phyloP scores from a whole-genome alignment of 2,329 filamentous ascomycete species.

The Aspergillus puulaauensis region DNA sequence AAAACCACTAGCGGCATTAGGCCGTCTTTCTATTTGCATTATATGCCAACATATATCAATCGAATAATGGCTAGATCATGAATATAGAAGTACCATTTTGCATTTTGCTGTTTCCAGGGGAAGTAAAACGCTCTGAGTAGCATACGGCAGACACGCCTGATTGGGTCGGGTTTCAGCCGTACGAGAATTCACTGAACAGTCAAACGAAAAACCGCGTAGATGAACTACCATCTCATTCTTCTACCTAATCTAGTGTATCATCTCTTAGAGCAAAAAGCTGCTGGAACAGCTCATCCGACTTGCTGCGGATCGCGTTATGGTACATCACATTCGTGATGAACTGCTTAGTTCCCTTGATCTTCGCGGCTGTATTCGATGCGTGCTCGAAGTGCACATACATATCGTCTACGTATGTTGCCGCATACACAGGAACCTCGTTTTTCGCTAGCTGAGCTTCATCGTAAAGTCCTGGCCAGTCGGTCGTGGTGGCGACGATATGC shows the following conservation, averaged over 20 bases:
- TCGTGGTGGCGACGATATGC: conserved; percentile 65
- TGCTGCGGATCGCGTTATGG: conserved; percentile 76
- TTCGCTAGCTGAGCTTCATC: conserved; percentile 68
- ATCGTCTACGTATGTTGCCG: conserved; percentile 79
- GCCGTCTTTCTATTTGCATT: too few relatives aligned
- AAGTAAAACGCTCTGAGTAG: not conserved
- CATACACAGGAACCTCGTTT: conserved; percentile 84
- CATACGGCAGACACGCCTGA: not conserved
- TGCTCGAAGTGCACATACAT: conserved; percentile 87
- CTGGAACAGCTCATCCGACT: conserved; percentile 72
- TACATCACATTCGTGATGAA: conserved; percentile 86
- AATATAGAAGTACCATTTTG: not conserved
- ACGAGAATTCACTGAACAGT: too few relatives aligned
- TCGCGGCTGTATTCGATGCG: conserved; percentile 69
- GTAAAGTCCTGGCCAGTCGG: conserved; percentile 75
- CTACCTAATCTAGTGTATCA: conserved; percentile 57
- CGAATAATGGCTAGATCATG: not conserved
- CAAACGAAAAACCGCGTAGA: not conserved
- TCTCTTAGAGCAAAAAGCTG: conserved; percentile 77
- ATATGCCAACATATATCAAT: too few relatives aligned
- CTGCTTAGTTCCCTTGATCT: conserved; percentile 74
- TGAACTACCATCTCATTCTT: not conserved
- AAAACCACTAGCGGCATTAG: too few relatives aligned
- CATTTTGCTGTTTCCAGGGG: not conserved
- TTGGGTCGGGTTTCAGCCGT: not conserved